Base-by-base conservation (phyloP, 2,329 filamentous ascomycete species). In the Hysterium pulicare region DNA sequence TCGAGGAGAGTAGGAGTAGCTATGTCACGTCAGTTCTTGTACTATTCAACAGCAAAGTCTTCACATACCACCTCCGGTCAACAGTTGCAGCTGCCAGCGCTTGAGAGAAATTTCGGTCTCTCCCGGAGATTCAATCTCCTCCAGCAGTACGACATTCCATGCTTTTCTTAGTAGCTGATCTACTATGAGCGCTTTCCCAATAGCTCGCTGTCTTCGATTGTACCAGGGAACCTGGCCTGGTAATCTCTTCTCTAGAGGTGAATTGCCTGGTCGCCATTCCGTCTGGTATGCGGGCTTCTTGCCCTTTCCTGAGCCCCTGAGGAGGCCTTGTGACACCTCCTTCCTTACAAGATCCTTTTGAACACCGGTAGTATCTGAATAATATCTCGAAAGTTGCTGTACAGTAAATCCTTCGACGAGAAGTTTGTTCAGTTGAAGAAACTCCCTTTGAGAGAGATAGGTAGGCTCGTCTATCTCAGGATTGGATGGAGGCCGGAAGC, bases 121-220 rank as follows among this genome's bases (percentile, higher is more conserved):
- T 15, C 64, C 64, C 19, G 57, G 48, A 0, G 58, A 51, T 41
- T 67, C 63, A 16, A 63, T 55, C 45, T 68, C 64, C 38, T 68
- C 64, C 13, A 66, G 46, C 17, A 62, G 41, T 6, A 57, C 48
- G 5, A 66, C 43, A 13, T 61, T 51, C 64, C 64, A 68, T 3
- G 57, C 44, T 26, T 54, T 51, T 22, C 59, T 49, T n/a, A 68
- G 46, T 21, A 68, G 66, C 31, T 57, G 56, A 36, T 66, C 63
- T 6, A 61, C 53, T 5, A 67, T 36, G 7, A 61, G 38, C 33
- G 47, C 47, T 52, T 67, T 67, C 41, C 50, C 54, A 22, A 57
- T 45, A 7, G 44, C 28, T 22, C 41, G 48, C 13, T 46, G 45
- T 30, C 44, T 48, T 8, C 42, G 26, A 7, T 24, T 32, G 37